Evolutionary conservation across 768 basidiomycete genomes (phyloP), one percentile per base, ranked within the genome.

Genomic region (Wakefieldia striispora): DNA sequence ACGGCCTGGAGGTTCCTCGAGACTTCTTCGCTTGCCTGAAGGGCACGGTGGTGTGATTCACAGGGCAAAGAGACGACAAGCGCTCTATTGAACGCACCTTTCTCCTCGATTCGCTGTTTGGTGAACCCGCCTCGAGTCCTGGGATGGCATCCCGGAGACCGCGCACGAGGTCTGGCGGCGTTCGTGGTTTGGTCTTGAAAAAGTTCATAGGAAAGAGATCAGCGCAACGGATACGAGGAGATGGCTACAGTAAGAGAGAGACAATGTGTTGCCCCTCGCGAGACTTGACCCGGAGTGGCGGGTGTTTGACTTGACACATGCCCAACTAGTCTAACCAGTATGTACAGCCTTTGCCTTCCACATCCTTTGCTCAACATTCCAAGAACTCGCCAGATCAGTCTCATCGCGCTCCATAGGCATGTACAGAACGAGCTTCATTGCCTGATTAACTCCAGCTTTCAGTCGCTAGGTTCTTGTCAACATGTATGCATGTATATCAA

Each of bases 181-280:
- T 88, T 63, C 90, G 78, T 38, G 81, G 84, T 67, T 91, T 95
- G 19, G 89, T 84, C 75, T 91, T 93, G 84, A 95, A 95, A 76
- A 95, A 95, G 72, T 95, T 95, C 93, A 95, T 95, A 12, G n/a
- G 6, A 33, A 24, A 13, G n/a, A 26, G 27, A 45, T 24, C 23
- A 43, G 61, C 35, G 41, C 29, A 31, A 35, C 45, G 41, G 21
- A 20, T 17, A 27, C 10, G 12, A 29, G 11, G 29, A 29, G 10
- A 29, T 29, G 29, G 24, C 19, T 37, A 40, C 23, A 34, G 14
- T 37, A 23, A 19, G 19, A 42, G 38, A 43, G 45, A 43, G 51
- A 42, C 41, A 49, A 21, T 33, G 26, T 23, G 33, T 33, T 29
- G 29, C 29, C 12, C 29, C 29, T 37, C 27, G 35, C 38, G n/a